Base-by-base conservation (phyloP, 2,329 filamentous ascomycete species). In the Paraphaeosphaeria minitans region DNA sequence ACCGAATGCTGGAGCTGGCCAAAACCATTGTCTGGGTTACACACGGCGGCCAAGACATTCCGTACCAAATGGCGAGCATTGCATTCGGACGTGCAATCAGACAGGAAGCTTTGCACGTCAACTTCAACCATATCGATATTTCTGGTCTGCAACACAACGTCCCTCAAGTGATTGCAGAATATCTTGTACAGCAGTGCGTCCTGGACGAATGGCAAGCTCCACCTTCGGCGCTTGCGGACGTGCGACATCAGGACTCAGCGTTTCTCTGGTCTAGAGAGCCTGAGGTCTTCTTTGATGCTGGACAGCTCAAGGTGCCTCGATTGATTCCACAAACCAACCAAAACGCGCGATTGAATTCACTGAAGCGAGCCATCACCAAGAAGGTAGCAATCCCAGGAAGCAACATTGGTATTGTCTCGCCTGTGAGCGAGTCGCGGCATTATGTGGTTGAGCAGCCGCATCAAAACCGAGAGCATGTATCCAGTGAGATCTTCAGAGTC, bases 1-100 rank as follows among this genome's bases (percentile, higher is more conserved):
- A 58, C 16, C 19, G 42, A 16, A 29, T 62, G 29, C 56, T 55
- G 6, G 57, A 50, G 21, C 43, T 39, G 22, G 54, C 54, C n/a
- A 47, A 48, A 16, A 9, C 58, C 54, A n/a, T 66, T 43, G 10
- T 71, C 3, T 75, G 72, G 72, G 47, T 73, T 16, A 75, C 72
- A 2, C 13, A 50, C 16, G 67, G 60, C 5, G 50, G 58, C 6
- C 33, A 45, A 13, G 59, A 57, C 46, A n/a, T 70, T 13, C 70
- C 68, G 0, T 69, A 57, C 29, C 46, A 60, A 2, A 70, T 67
- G 56, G 67, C 68, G 50, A 67, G 56, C 10, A 58, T 72, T 35
- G 53, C 39, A 22, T 55, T 62, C 35, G 21, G 45, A 16, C 57
- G 60, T 22, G 14, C 37, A 12, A 55, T 57, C 10, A 48, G 37